Evolutionary conservation across 148 eudicot genomes (phyloP), one percentile per base, ranked within the genome.

Genomic region (Chenopodium suecicum): DNA sequence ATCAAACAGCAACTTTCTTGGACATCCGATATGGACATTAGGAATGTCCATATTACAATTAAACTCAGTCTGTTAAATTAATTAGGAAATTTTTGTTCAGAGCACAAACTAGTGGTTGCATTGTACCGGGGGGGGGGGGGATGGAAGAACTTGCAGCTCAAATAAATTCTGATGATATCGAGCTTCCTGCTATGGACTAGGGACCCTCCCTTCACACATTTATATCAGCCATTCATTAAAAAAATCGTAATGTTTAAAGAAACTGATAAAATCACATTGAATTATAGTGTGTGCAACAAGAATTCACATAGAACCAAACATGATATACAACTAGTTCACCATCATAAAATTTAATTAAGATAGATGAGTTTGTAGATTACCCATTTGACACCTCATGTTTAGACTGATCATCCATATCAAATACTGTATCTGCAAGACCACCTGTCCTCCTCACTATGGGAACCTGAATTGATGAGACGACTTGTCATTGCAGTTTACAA

Each of bases 341-440:
- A 62, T 31, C 70, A 60, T 16, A 4, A 70, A 75, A 46, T 5
- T 22, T 12, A 58, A 27, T 22, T 46, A 31, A 48, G 62, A 13
- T 17, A 56, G 22, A 4, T 13, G 46, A 23, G 22, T 70, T 22
- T 50, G 58, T 46, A 76, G 73, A 52, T 86, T 89, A 93, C 97
- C 97, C 97, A 67, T 93, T 94, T 44, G 91, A 89, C 37, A 80
- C 80, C 82, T 87, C 92, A 81, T 81, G 86, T 76, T 84, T 89
- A 60, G 90, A 86, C 20, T 82, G 87, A 85, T 91, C 90, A 68
- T 92, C 96, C 87, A 94, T 84, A 82, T 94, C 96, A 83, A 94
- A 94, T 58, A 94, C 94, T 44, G 98, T 94, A 84, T 94, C 96
- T 72, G 98, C 98, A 77, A 94, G 98, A 81, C 98, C 98, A 47